Base-by-base conservation (phyloP, 2,329 filamentous ascomycete genomes). In the Geosmithia putterillii region DNA sequence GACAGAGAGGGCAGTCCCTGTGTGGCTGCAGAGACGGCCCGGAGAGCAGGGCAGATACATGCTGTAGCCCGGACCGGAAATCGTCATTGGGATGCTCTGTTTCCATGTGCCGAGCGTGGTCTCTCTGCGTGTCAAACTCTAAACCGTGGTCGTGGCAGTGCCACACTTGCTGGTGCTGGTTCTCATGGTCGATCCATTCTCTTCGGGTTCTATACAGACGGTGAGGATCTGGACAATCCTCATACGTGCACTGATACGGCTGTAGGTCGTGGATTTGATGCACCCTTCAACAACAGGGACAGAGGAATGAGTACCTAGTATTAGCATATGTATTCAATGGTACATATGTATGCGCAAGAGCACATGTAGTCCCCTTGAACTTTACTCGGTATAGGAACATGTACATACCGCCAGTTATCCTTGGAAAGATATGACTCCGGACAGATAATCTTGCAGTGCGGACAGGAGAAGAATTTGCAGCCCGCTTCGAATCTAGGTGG, bases 261-360 rank as follows among this genome's bases (percentile, higher is more conserved):
- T 43, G n/a, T 36, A 45, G 21, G 34, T 45, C 38, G 41, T 45
- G 41, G 44, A 41, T n/a, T 38, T 45, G 41, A 41, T 39, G 37
- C 20, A 20, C 20, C 20, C 20, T 18, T n/a, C n/a, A n/a, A n/a
- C n/a, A n/a, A n/a, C n/a, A n/a, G n/a, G n/a, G n/a, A n/a, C n/a
- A n/a, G n/a, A n/a, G n/a, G n/a, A n/a, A n/a, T n/a, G n/a, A n/a
- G n/a, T n/a, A n/a, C n/a, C n/a, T n/a, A n/a, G n/a, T n/a, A n/a
- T n/a, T n/a, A n/a, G n/a, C n/a, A n/a, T n/a, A n/a, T n/a, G n/a
- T n/a, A n/a, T n/a, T n/a, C n/a, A n/a, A n/a, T n/a, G n/a, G n/a
- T n/a, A n/a, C n/a, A n/a, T n/a, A n/a, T n/a, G n/a, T n/a, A n/a
- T n/a, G n/a, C n/a, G n/a, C n/a, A n/a, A n/a, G n/a, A n/a, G n/a